Evolutionary conservation across 768 basidiomycete species (phyloP).

Genomic region (Calocera cornea): DNA sequence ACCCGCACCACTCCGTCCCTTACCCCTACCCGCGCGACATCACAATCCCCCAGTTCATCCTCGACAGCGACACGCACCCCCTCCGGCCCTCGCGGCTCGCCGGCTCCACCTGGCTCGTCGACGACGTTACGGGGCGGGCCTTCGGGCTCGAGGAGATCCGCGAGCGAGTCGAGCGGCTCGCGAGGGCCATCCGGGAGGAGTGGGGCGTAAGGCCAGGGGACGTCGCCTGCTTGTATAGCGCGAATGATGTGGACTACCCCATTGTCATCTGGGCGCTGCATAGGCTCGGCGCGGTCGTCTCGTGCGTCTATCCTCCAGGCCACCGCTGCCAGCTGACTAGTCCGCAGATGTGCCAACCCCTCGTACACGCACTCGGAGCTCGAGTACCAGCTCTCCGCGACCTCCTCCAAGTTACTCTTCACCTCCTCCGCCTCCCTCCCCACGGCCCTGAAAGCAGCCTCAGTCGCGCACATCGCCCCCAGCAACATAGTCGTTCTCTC

Average conservation of each 20-base stretch:
- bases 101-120: constrained; percentile 13
- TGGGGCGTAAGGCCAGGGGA: constrained; percentile 12
- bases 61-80: constrained; percentile 14
- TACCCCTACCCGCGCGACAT: constrained; percentile 12
- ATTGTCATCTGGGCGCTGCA: constrained; percentile 16
- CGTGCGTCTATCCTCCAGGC: constrained; percentile 6
- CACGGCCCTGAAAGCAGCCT: constrained; percentile 12
- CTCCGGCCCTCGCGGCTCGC: constrained; percentile 11
- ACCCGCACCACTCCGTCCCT: background rate
- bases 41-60: constrained; percentile 18
- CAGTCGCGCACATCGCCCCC: constrained; percentile 12
- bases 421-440: constrained; percentile 8
- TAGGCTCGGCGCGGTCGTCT: constrained; percentile 16
- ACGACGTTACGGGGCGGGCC: constrained; percentile 8
- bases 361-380: constrained; percentile 16
- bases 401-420: constrained; percentile 13
- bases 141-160: constrained; percentile 12
- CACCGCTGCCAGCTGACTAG: background rate
- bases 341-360: constrained; percentile 15
- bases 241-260: constrained; percentile 14
- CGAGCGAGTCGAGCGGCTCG: constrained; percentile 13
- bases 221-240: constrained; percentile 14
- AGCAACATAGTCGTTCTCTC: constrained; percentile 5
- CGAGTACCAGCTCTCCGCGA: constrained; percentile 12
- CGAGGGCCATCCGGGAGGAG: constrained; percentile 12